Evolutionary conservation across 768 basidiomycete genomes (phyloP), one percentile per base, ranked within the genome.

Genomic region (Suillus occidentalis): DNA sequence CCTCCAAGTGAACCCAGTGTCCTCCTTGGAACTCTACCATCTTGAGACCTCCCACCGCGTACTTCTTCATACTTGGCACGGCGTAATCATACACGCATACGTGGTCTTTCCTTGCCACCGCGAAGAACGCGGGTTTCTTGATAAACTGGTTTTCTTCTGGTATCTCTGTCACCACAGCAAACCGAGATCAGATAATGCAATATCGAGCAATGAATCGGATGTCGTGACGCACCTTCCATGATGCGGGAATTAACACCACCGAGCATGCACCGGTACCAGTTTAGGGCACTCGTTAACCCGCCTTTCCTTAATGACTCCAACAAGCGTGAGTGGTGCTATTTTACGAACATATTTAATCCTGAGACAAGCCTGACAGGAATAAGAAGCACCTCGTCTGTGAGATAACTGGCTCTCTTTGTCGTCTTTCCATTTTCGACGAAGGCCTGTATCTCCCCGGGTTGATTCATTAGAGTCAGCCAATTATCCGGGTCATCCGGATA

Each of bases 1-100:
- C 71, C 59, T 78, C 77, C 66, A 82, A 61, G 4, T 73, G 72
- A 10, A 73, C 67, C 78, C 79, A 83, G 62, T 83, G 82, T 2
- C 76, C 78, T 3, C 72, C 68, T 39, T 80, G 76, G 36, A 79
- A 77, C 60, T 76, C 77, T 61, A 66, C 71, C 9, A 74, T 64
- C 12, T 76, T 77, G 53, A 69, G 62, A 47, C 71, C 69, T 52
- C 72, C 72, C 42, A 66, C 65, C 9, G 75, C 73, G 63, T 73
- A 71, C 62, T 73, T 67, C 63, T 73, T 63, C 13, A 78, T 73
- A 37, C 61, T 61, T 36, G 68, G 25, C 39, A 68, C 67, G 36
- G 69, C 72, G 37, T 72, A 69, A 16, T 69, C 71, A 34, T 71
- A 68, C 61, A 73, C 20, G 66, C 74, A 75, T 58, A 81, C 73